Evolutionary conservation across 2,329 filamentous ascomycete species (phyloP).

Genomic region (Paecilomyces dactylethromorphus): DNA sequence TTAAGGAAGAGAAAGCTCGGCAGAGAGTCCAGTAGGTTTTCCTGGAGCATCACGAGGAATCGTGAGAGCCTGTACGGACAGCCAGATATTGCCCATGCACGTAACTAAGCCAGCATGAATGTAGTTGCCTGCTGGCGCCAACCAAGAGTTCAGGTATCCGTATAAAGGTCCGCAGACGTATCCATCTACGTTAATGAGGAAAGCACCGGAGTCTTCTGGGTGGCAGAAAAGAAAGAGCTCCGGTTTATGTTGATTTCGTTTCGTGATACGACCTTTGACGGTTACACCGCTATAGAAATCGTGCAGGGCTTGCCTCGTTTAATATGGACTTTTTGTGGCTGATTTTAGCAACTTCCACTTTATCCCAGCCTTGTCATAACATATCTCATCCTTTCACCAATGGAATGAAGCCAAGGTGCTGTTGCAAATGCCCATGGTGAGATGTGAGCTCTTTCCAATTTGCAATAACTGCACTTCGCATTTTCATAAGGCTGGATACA

Average conservation of each 20-base stretch:
- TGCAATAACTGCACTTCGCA: not conserved
- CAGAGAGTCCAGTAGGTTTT: not conserved
- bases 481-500: too few relatives aligned
- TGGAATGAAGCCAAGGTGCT: not conserved
- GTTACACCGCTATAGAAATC: not conserved
- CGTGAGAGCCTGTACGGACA: not conserved
- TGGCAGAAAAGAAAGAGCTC: too few relatives aligned
- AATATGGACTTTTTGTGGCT: not conserved
- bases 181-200: not conserved
- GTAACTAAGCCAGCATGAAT: not conserved
- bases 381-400: not conserved
- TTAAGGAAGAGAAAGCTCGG: not conserved
- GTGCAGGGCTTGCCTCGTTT: fast-evolving
- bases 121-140: not conserved
- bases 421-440: not conserved
- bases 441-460: not conserved
- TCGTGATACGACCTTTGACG: too few relatives aligned
- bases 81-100: not conserved
- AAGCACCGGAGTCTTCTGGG: not conserved
- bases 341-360: not conserved
- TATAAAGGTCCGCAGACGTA: not conserved
- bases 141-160: not conserved
- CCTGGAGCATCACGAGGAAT: not conserved
- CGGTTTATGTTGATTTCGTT: too few relatives aligned
- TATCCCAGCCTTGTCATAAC: not conserved